Conservation (phyloP, 805 yeast genomes). For the Saitoella complicata region DNA sequence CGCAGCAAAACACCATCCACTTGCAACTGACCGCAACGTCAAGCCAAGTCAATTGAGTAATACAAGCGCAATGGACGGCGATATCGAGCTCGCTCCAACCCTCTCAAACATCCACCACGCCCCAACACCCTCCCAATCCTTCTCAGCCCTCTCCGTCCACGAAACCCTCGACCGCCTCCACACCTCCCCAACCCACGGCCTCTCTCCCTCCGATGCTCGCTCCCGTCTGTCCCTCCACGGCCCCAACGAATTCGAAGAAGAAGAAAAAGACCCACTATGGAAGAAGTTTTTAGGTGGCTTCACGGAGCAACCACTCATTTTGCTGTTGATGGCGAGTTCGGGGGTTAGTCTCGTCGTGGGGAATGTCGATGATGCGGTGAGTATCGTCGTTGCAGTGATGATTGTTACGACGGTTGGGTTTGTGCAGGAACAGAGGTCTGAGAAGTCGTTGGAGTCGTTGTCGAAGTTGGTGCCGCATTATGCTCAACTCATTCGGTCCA, state of each 20-base stretch:
- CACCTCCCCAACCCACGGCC: slow-evolving; percentile 46
- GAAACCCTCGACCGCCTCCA: slow-evolving; percentile 47
- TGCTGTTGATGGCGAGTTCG: slow-evolving; percentile 81
- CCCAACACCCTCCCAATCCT: slow-evolving; percentile 45
- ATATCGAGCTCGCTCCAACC: not conserved
- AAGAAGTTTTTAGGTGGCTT: slow-evolving; percentile 64
- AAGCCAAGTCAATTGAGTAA: too few relatives aligned
- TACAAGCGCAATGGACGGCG: too few relatives aligned
- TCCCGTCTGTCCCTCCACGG: slow-evolving; percentile 67
- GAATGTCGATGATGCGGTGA: slow-evolving; percentile 89
- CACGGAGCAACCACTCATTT: slow-evolving; percentile 78
- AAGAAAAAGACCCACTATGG: slow-evolving; percentile 52
- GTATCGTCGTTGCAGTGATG: slow-evolving; percentile 77
- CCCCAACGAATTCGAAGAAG: slow-evolving; percentile 54
- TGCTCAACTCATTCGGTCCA: slow-evolving; percentile 77
- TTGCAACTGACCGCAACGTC: too few relatives aligned
- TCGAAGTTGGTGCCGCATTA: slow-evolving; percentile 92
- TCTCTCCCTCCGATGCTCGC: slow-evolving; percentile 55
- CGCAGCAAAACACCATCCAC: too few relatives aligned
- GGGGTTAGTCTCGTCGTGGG: slow-evolving; percentile 78
- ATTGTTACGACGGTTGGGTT: slow-evolving; percentile 90
- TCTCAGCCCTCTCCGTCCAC: slow-evolving; percentile 43
- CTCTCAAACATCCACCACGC: not conserved
- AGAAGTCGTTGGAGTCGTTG: slow-evolving; percentile 82
- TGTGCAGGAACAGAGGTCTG: slow-evolving; percentile 92